phyloP scores from a whole-genome alignment of 2,329 filamentous ascomycete species.

The Davidsoniella virescens region DNA sequence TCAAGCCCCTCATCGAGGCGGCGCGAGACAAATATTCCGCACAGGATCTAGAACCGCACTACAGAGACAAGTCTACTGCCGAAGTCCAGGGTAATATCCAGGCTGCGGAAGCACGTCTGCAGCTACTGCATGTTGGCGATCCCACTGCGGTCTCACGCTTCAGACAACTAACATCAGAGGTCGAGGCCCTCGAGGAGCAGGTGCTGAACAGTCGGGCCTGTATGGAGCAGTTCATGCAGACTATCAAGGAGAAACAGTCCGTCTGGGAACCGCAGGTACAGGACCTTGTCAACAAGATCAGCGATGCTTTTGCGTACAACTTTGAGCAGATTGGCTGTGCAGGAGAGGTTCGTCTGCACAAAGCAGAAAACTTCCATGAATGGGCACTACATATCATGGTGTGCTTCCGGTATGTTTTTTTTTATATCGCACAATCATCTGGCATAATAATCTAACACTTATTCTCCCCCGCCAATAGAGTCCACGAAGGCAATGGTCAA shows the following conservation, averaged over 20 bases:
- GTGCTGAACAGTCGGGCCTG: slow-evolving; percentile 38
- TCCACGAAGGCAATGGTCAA: slow-evolving; percentile 12
- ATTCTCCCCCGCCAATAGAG: background rate
- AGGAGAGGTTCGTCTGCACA: slow-evolving; percentile 75
- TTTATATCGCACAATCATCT: background rate
- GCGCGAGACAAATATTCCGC: slow-evolving; percentile 21
- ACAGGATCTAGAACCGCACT: slow-evolving; percentile 28
- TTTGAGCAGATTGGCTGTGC: slow-evolving; percentile 90
- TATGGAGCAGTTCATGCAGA: slow-evolving; percentile 36
- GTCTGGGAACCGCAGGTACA: slow-evolving; percentile 79
- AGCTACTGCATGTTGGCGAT: slow-evolving; percentile 65
- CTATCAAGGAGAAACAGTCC: slow-evolving; percentile 49
- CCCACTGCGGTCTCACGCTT: slow-evolving; percentile 62
- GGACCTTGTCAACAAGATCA: slow-evolving; percentile 61
- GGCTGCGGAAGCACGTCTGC: slow-evolving; percentile 57
- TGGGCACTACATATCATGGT: slow-evolving; percentile 93
- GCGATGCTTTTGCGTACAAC: slow-evolving; percentile 79
- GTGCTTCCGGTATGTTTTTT: slow-evolving; percentile 60
- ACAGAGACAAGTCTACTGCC: slow-evolving; percentile 36
- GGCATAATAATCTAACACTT: slow-evolving; percentile 11
- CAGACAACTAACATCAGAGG: slow-evolving; percentile 53
- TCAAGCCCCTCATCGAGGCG: slow-evolving; percentile 18
- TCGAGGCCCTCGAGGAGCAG: slow-evolving; percentile 43
- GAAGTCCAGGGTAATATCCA: slow-evolving; percentile 58
- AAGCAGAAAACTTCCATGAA: slow-evolving; percentile 81